These are phyloP conservation scores for Thinopyrum elongatum DNA, from an alignment of 176 grass and related monocot genomes.

Conservation along the genomic window DNA sequence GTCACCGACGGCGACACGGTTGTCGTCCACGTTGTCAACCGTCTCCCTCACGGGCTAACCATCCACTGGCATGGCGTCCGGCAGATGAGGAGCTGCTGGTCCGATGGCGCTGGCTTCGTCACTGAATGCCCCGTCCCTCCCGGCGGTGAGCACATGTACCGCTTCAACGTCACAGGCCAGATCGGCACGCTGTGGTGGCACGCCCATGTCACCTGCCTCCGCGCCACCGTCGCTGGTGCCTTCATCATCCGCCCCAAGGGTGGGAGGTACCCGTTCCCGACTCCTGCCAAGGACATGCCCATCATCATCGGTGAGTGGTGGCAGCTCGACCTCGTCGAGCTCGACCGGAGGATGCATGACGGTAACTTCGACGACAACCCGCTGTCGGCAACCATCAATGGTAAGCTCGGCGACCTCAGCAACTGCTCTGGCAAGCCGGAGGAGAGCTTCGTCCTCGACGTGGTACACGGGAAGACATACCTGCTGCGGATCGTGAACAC, in stretches of 20 bases:
- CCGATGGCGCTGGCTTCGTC: conserved; percentile 36
- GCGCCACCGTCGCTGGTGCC: conserved; percentile 27
- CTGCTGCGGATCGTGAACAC: conserved; percentile 51
- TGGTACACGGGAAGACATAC: conserved; percentile 43
- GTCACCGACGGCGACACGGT: conserved; percentile 32
- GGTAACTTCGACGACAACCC: conserved; percentile 44
- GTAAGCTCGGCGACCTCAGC: conserved; percentile 41
- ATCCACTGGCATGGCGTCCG: background rate
- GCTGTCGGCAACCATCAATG: conserved; percentile 43
- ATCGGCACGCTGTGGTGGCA: background rate
- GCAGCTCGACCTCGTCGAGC: background rate
- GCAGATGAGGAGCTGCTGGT: conserved; percentile 15
- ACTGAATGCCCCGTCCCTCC: conserved; percentile 42
- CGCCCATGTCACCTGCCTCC: conserved; percentile 29
- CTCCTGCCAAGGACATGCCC: conserved; percentile 4
- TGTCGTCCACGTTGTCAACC: conserved; percentile 17
- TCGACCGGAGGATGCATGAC: background rate
- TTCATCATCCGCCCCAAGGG: conserved; percentile 27
- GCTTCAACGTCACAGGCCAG: conserved; percentile 27
- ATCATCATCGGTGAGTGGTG: conserved; percentile 48
- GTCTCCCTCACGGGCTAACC: background rate
- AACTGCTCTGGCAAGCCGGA: conserved; percentile 36
- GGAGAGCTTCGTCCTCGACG: conserved; percentile 40
- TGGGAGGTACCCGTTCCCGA: conserved; percentile 17
- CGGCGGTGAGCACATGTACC: conserved; percentile 15